Base-by-base conservation (phyloP, 495 filamentous ascomycete species). In the Hypoxylon perforatum region DNA sequence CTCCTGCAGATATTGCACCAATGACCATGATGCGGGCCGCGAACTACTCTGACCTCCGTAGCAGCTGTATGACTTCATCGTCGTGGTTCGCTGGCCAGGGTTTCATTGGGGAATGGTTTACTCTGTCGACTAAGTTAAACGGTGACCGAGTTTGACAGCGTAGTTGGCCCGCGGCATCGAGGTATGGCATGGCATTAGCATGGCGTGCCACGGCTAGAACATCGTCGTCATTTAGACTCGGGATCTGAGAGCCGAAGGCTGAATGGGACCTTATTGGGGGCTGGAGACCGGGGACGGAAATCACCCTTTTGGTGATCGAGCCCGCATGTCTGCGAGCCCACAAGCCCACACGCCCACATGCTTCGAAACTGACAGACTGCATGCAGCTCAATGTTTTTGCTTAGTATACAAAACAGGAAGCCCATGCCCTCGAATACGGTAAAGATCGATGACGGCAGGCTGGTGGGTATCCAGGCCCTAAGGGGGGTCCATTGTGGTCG, bases 341-440 rank as follows among this genome's bases (percentile, higher is more conserved):
- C n/a, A n/a, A n/a, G n/a, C n/a, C n/a, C n/a, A n/a, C n/a, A n/a
- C n/a, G n/a, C n/a, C n/a, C 55, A 69, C 60, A 59, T 63, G 55
- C 49, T 55, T 55, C 47, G 35, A 52, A 51, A 38, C 54, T 35
- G 45, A 38, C 48, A 55, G 55, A n/a, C 36, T 57, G 45, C 51
- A 69, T 59, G 60, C 46, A 64, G 56, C 56, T 64, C 51, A 44
- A 44, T 63, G 51, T 56, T 51, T n/a, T 58, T 53, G 30, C 25
- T 61, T 10, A 44, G 17, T 44, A 55, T 64, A 41, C 65, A 8
- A 59, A 55, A 25, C 45, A 60, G 18, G 58, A 36, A 53, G 56
- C 52, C 30, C 38, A 49, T 46, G 21, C 33, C 33, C 57, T 57
- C 44, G 54, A 49, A 28, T 36, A 51, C 23, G 50, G 38, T 7